Evolutionary conservation across 805 yeast species (phyloP).

Genomic region (Ogataea philodendri): DNA sequence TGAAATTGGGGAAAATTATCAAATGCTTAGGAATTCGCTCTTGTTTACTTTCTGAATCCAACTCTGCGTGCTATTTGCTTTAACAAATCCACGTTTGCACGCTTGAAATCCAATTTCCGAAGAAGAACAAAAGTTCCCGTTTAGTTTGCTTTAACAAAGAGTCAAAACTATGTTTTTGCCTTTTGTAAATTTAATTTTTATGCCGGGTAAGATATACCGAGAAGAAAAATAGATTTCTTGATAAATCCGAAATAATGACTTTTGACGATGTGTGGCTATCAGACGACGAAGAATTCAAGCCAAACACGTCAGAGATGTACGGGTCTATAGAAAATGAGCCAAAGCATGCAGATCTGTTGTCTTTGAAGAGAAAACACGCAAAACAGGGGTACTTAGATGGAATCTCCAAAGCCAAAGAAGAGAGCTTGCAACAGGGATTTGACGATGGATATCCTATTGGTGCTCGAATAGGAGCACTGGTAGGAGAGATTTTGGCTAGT

Average conservation of each 20-base stretch:
- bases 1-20: too few species aligned
- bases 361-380: constrained; percentile 58
- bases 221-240: too few species aligned
- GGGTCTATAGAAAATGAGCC: constrained; percentile 33
- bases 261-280: constrained; percentile 37
- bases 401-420: constrained; percentile 62
- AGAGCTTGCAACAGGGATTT: constrained; percentile 73
- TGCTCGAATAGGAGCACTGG: constrained; percentile 60
- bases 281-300: constrained; percentile 27
- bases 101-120: too few species aligned
- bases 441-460: constrained; percentile 79
- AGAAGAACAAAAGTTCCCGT: too few species aligned
- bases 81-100: too few species aligned
- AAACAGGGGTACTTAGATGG: constrained; percentile 88
- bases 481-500: constrained; percentile 63
- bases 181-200: constrained; percentile 6
- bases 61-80: too few species aligned
- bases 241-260: constrained; percentile 3
- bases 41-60: too few species aligned
- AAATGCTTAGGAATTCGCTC: too few species aligned
- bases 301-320: constrained; percentile 35
- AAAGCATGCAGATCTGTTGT: constrained; percentile 30
- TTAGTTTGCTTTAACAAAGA: too few species aligned
- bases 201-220: constrained; percentile 12
- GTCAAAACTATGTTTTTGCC: too few species aligned